Conservation (phyloP, 108 stramenopile genomes). For the Pseudonitzschia multiseries region DNA sequence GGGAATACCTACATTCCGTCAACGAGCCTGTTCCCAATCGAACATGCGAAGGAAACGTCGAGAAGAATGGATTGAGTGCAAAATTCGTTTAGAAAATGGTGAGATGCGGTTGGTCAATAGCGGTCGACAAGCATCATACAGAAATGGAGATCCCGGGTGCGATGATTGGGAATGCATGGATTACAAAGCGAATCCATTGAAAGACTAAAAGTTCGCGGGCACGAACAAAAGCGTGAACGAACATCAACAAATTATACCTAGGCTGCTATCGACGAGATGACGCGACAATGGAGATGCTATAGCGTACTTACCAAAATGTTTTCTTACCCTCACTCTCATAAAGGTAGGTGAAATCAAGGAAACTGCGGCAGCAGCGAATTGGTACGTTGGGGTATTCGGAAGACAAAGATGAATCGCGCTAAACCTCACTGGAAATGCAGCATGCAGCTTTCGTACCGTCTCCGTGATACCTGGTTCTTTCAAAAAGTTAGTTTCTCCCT, state of each 20-base stretch:
- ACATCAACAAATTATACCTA: no score
- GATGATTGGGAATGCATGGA: no score
- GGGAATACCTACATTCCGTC: conserved; percentile 27
- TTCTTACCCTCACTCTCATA: conserved; percentile 7
- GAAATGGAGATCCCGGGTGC: no score
- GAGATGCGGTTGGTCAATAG: no score
- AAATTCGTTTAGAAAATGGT: neutral
- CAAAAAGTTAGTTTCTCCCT: neutral
- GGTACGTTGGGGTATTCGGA: neutral
- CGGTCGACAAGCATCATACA: no score
- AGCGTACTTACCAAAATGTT: neutral
- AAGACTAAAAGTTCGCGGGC: no score
- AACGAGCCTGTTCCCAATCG: conserved; percentile 21
- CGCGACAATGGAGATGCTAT: neutral
- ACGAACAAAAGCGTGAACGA: no score
- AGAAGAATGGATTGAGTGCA: neutral
- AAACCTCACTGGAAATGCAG: neutral
- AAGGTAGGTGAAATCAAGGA: conserved; percentile 2
- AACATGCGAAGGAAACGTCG: neutral
- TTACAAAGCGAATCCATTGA: no score
- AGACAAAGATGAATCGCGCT: conserved; percentile 4
- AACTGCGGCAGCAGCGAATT: neutral
- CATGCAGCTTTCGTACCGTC: neutral
- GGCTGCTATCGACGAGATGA: no score
- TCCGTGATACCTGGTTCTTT: neutral